Base-by-base conservation (phyloP, 2,329 filamentous ascomycete genomes). In the Microdochium nivale region DNA sequence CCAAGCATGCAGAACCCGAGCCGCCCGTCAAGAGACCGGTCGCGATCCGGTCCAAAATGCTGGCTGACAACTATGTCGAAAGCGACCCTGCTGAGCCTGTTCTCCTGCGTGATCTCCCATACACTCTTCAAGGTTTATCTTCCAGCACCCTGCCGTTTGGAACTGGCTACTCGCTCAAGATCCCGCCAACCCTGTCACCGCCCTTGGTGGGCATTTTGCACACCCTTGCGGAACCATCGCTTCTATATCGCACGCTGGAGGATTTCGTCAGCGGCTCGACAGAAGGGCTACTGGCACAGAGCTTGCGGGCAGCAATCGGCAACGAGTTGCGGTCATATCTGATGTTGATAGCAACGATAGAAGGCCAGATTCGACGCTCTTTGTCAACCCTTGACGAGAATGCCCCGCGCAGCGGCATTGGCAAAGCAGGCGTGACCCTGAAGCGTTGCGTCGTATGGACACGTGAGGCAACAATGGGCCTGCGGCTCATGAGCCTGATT, bases 391-490 rank as follows among this genome's bases (percentile, higher is more conserved):
- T 94, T n/a, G 83, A 88, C 56, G 82, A 87, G 49, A 73, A 75
- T 2, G 80, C 80, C 3, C 81, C 87, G 2, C 78, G 84, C 47
- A 79, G 81, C 46, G 86, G 86, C 1, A 83, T 95, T 50, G 86
- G 89, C 5, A 94, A 91, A 60, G 86, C 88, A 1, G 90, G 91
- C 1, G 92, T 99, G 14, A 99, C 94, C 0, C 73, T 99, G 49
- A 97, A 97, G 67, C 79, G 94, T 65, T 97, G 92, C 61, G 87
- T 99, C 2, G 87, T 99, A 24, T 99, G 95, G 95, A 97, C 91
- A 9, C 83, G 92, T 59, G 95, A 99, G 67, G 90, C 94, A 7
- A 99, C 94, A 1, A 95, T 97, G 86, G 94, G 91, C 1, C 70
- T 99, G 59, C 83, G 94, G 16, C 74, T 99, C 51, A 91, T 99